A percentile compares a stretch with the other conserved stretches of the same genome.
Conservation (phyloP, 352 stramenopile genomes). For the Pythium guiyangense region DNA sequence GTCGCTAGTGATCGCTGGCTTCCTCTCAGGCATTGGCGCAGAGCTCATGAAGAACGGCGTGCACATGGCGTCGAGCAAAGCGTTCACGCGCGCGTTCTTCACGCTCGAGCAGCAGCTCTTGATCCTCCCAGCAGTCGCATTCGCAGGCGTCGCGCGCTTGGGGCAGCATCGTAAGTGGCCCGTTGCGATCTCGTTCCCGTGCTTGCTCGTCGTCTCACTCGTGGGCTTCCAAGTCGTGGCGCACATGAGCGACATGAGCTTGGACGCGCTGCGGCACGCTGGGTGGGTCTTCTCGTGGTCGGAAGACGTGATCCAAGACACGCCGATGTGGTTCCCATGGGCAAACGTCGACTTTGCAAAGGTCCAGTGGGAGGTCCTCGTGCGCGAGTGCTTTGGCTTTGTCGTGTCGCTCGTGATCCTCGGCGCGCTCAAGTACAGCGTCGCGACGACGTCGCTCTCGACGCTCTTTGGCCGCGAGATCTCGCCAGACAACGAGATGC, state of each 20-base stretch:
- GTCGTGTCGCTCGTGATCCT: conserved; percentile 71
- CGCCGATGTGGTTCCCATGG: conserved; percentile 80
- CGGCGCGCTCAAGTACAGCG: conserved; percentile 76
- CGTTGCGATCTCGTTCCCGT: conserved; percentile 71
- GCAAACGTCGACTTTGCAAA: conserved; percentile 52
- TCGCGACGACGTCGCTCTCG: conserved; percentile 73
- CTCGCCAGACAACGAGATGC: conserved; percentile 75
- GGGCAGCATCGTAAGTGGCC: conserved; percentile 59
- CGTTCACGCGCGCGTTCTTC: conserved; percentile 49
- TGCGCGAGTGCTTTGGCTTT: conserved; percentile 52
- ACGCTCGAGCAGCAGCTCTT: conserved; percentile 48
- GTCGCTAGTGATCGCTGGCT: conserved; percentile 78
- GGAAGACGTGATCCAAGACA: conserved; percentile 46
- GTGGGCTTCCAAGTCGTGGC: conserved; percentile 52
- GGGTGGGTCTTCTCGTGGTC: conserved; percentile 74
- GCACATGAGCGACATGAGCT: conserved; percentile 20
- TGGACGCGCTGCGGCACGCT: conserved; percentile 25
- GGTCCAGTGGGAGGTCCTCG: conserved; percentile 58
- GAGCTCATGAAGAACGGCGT: conserved; percentile 77
- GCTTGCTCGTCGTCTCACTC: conserved; percentile 50
- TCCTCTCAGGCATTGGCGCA: conserved; percentile 74
- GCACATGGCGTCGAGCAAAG: conserved; percentile 67
- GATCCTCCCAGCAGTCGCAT: conserved; percentile 52
- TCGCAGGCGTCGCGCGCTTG: conserved; percentile 46
- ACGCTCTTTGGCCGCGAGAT: conserved; percentile 78